These are phyloP conservation scores for Macrotyloma uniflorum DNA, from an alignment of 306 rosid species.

Conservation along the genomic window DNA sequence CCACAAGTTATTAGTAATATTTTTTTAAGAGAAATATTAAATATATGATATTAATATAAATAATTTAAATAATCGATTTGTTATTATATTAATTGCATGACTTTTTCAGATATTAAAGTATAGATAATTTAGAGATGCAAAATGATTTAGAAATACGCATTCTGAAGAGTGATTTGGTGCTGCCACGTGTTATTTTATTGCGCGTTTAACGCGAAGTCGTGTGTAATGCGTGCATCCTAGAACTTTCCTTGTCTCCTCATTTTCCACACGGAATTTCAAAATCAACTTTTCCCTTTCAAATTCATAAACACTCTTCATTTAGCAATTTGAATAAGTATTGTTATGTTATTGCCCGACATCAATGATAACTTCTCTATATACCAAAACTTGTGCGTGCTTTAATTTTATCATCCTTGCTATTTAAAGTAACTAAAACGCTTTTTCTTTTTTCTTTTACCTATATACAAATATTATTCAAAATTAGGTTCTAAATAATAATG, in stretches of 20 bases:
- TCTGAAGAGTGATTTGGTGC: background rate
- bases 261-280: constrained; percentile 35
- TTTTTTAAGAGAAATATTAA: background rate
- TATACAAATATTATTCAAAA: too few species aligned
- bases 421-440: too few species aligned
- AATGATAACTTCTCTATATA: background rate
- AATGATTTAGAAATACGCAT: background rate
- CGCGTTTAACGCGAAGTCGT: constrained; percentile 15
- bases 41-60: background rate
- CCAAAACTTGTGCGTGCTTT: background rate
- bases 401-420: background rate
- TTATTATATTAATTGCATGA: background rate
- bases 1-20: background rate
- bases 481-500: too few species aligned
- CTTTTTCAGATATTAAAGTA: background rate
- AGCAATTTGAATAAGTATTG: background rate
- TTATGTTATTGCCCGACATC: background rate
- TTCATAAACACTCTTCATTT: background rate
- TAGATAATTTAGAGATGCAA: background rate
- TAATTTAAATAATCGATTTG: background rate
- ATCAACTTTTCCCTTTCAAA: background rate
- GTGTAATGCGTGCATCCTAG: background rate
- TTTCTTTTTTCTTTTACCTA: too few species aligned
- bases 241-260: constrained; percentile 36
- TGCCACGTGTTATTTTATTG: constrained; percentile 22